Evolutionary conservation across 1,284 basidiomycete species (phyloP), one percentile per base, ranked within the genome.

Genomic region (Rhodotorula sp.): DNA sequence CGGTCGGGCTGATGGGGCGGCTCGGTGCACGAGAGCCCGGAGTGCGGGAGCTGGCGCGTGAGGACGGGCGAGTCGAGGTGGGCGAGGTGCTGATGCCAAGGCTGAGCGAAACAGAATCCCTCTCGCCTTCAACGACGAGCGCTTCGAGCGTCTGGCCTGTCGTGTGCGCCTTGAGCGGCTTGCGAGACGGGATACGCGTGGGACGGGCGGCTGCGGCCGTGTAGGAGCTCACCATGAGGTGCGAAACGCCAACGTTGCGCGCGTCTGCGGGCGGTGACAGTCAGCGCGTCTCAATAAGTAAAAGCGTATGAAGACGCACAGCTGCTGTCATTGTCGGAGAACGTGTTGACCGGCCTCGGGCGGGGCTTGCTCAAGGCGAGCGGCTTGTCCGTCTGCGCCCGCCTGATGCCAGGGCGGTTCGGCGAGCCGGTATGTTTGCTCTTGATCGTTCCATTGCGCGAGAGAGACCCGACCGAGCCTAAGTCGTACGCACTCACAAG

Each of bases 211-310:
- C 74, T 4, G 68, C 73, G 36, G 64, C 57, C 5, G 53, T 32
- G 32, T 56, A 44, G 13, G 53, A 51, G 10, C 46, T 53, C n/a
- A 58, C 58, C 46, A 36, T 44, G 21, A 76, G 61, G 41, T 76
- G 75, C 6, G 65, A 61, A 2, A 74, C 72, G 48, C 70, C 75
- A 22, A 76, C 72, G 39, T 72, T 74, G 2, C 62, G 62, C 29
- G 75, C 75, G 21, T 76, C 86, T 90, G 17, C 27, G 22, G 8
- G 32, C 17, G 17, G 10, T 8, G 2, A 29, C n/a, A 21, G 44
- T 27, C 17, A 46, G 32, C 1, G 25, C 19, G 19, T 15, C 29
- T 10, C 2, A 0, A 25, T 3, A 9, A 27, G 19, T 3, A 1
- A 12, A 3, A 22, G 13, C 1, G 41, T n/a, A 29, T 19, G 25